Evolutionary conservation across 345 rosid genomes (phyloP).

Genomic region (Schrenkiella parvula): DNA sequence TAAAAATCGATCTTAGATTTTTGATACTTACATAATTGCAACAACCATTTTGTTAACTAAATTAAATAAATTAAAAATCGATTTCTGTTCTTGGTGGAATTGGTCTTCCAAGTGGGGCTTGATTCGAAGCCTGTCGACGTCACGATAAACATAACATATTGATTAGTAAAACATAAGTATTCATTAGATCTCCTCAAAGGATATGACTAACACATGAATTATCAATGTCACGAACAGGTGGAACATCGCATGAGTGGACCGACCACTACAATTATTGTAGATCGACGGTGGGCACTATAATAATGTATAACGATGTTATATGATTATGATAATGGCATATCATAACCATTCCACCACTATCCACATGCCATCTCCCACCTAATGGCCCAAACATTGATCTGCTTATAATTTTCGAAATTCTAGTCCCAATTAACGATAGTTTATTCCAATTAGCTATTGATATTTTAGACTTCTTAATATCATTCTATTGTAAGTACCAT

Average conservation of each 20-base stretch:
- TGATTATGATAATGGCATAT: constrained; percentile 17
- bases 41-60: not conserved
- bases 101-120: constrained; percentile 8
- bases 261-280: constrained; percentile 25
- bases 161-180: constrained; percentile 1
- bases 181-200: constrained; percentile 8
- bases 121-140: constrained; percentile 14
- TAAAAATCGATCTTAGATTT: not conserved
- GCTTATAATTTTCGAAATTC: not conserved
- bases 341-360: constrained; percentile 27
- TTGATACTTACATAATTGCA: not conserved
- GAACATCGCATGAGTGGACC: constrained; percentile 29
- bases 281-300: constrained; percentile 28
- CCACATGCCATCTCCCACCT: constrained; percentile 22
- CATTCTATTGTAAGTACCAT: not conserved
- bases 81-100: not conserved
- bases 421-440: not conserved
- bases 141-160: not conserved
- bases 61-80: not conserved
- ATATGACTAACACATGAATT: constrained; percentile 20
- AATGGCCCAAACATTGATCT: not conserved
- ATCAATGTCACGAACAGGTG: constrained; percentile 31
- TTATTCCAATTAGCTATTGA: not conserved
- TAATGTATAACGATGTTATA: constrained; percentile 5
- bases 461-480: not conserved